Base-by-base conservation (phyloP, 139 green algal genomes). In the Chlamydomonas sphaeroides region DNA sequence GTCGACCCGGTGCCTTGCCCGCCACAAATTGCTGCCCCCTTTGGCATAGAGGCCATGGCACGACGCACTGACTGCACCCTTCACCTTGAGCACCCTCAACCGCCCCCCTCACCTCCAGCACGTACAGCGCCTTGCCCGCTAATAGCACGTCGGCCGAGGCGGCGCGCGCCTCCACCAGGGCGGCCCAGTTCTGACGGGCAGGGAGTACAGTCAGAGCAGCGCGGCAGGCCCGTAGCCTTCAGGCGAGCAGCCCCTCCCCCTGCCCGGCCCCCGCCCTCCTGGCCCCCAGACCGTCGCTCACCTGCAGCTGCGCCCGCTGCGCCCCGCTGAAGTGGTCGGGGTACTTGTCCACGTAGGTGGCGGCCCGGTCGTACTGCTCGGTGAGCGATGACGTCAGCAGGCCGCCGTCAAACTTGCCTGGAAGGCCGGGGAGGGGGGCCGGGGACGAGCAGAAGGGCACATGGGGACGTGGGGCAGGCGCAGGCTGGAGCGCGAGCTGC, bases 91-190 rank as follows among this genome's bases (percentile, higher is more conserved):
- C n/a, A 26, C 41, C 67, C 39, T 11, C 67, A 8, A 2, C 15
- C 41, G 3, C 28, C 15, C 18, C 32, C n/a, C 57, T 25, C 33
- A 84, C 77, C 77, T 84, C 77, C 65, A 84, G 30, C 7, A 84
- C 77, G 21, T 76, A 84, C 65, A 84, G 77, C 65, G 77, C 77
- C 51, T 84, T 74, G 65, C 77, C 75, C 41, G 77, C 65, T 49
- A 84, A 4, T 3, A 84, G 48, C 36, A 76, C 77, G 39, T 84
- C 65, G 0, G 48, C 5, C 11, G 65, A 20, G 4, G 36, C 65
- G 35, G 26, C 14, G 23, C 35, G 17, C 5, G 41, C 10, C 48
- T 75, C 77, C 48, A 84, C 77, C 65, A 84, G 30, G 14, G 33
- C 36, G 28, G 14, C 35, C 77, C 77, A 84, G 77, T 84, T 84